Conservation (phyloP, 306 rosid species). For the Ormosia emarginata region DNA sequence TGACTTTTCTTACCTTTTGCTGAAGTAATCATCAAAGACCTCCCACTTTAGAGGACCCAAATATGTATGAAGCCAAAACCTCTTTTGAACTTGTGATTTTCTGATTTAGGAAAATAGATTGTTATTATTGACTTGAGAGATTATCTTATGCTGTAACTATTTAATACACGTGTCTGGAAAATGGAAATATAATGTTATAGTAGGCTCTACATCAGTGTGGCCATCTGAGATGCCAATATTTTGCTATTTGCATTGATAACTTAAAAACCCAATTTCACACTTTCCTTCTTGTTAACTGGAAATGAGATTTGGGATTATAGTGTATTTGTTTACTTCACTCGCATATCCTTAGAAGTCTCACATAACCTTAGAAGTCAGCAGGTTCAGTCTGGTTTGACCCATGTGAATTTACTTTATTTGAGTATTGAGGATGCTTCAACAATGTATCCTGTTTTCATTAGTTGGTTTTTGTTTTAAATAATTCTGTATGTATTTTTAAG, state of each 20-base stretch:
- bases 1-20: not conserved
- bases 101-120: not conserved
- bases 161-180: not conserved
- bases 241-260: not conserved
- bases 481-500: not conserved
- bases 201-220: not conserved
- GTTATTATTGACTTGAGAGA: not conserved
- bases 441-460: not conserved
- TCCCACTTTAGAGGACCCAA: not conserved
- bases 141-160: not conserved
- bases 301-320: not conserved
- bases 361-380: not conserved
- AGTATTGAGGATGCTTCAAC: not conserved
- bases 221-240: not conserved
- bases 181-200: not conserved
- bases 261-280: not conserved
- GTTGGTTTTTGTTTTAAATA: not conserved
- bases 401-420: not conserved
- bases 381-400: constrained; percentile 8
- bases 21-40: not conserved
- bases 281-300: not conserved
- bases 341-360: not conserved
- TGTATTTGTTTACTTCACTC: not conserved
- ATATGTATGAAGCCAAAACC: not conserved
- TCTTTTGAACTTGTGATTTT: not conserved